phyloP scores from a whole-genome alignment of 805 yeast genomes.

The Jamesozyma jinghongensis region DNA sequence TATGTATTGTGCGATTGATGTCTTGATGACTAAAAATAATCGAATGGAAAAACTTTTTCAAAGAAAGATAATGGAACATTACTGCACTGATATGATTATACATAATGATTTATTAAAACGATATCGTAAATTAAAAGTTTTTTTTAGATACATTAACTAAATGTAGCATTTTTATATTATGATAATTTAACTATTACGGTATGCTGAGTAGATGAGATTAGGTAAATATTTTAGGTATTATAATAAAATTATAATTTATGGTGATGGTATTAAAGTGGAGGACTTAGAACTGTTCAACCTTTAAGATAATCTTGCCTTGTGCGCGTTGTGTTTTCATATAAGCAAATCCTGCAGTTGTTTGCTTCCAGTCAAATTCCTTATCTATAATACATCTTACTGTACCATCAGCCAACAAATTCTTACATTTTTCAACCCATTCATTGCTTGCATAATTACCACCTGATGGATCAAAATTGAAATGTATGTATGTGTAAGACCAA shows the following conservation, averaged over 20 bases:
- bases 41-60: not conserved
- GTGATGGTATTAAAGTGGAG: no score
- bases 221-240: no score
- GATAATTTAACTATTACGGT: no score
- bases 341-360: slow-evolving; percentile 45
- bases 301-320: slow-evolving; percentile 59
- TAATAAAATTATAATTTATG: no score
- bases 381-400: slow-evolving; percentile 46
- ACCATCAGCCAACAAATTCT: slow-evolving; percentile 40
- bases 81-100: no score
- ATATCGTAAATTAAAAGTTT: no score
- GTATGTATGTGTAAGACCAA: slow-evolving; percentile 33
- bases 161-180: no score
- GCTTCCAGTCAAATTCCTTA: slow-evolving; percentile 44
- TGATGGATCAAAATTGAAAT: slow-evolving; percentile 29
- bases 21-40: not conserved
- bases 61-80: not conserved
- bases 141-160: no score
- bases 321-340: slow-evolving; percentile 43
- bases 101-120: no score
- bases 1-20: not conserved
- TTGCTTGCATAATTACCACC: slow-evolving; percentile 19
- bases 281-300: slow-evolving; percentile 34
- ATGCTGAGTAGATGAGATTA: no score
- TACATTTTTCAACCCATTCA: slow-evolving; percentile 36